A percentile compares a stretch with the other conserved stretches of the same genome.
phyloP scores from a whole-genome alignment of 148 eudicot genomes.

The Persicaria maculosa region DNA sequence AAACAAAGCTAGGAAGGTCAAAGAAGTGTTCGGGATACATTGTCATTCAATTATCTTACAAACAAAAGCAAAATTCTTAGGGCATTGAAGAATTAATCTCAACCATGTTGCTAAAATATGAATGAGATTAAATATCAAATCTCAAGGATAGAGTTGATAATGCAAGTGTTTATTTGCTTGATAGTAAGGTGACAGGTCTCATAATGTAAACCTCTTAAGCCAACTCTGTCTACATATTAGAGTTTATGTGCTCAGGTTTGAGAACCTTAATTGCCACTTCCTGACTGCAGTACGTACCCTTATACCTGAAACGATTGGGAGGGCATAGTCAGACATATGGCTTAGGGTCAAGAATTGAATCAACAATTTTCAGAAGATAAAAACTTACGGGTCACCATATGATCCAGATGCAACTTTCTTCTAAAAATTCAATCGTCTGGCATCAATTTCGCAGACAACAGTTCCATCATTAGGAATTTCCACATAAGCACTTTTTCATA shows the following conservation, averaged over 20 bases:
- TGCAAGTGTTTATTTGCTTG: neutral
- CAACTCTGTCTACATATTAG: constrained; percentile 84
- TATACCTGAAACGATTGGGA: constrained; percentile 50
- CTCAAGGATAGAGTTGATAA: neutral
- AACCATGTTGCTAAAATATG: neutral
- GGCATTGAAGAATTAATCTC: neutral
- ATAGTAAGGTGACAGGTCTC: constrained; percentile 42
- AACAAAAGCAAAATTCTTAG: neutral
- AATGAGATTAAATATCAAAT: neutral
- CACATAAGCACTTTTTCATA: constrained; percentile 50
- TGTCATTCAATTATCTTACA: neutral
- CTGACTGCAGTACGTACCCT: constrained; percentile 86
- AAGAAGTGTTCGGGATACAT: neutral
- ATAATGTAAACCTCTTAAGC: constrained; percentile 98
- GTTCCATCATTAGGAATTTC: constrained; percentile 86
- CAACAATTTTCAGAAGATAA: neutral
- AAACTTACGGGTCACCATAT: constrained; percentile 94
- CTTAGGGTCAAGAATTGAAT: neutral
- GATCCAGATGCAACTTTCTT: constrained; percentile 92
- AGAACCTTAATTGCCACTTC: constrained; percentile 96
- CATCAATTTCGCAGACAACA: constrained; percentile 98
- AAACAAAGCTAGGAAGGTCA: neutral
- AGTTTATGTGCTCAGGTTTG: constrained; percentile 74
- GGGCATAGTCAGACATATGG: neutral
- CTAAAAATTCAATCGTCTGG: constrained; percentile 61